phyloP scores from a whole-genome alignment of 2,329 filamentous ascomycete species.

The Sporothrix phasma region DNA sequence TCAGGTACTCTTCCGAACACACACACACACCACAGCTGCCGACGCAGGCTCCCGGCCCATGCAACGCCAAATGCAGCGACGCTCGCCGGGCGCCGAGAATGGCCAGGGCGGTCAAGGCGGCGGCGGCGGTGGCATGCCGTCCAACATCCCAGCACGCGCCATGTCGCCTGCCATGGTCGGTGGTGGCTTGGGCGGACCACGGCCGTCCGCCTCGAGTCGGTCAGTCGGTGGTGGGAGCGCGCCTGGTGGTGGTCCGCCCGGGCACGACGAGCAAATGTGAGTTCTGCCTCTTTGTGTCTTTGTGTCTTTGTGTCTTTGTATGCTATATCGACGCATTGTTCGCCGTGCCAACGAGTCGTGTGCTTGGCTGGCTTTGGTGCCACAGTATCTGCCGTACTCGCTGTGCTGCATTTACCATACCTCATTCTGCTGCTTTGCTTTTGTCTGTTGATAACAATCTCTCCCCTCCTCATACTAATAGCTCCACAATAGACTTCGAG shows the following conservation, averaged over 20 bases:
- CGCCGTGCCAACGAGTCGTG: background rate
- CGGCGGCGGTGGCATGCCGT: conserved; percentile 30
- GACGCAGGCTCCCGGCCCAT: conserved; percentile 44
- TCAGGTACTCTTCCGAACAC: no score
- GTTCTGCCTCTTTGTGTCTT: conserved; percentile 26
- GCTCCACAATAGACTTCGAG: conserved; percentile 33
- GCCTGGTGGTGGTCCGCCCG: conserved; percentile 26
- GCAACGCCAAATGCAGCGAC: conserved; percentile 48
- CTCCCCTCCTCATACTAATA: conserved; percentile 10
- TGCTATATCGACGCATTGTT: conserved; percentile 11
- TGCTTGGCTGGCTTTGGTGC: background rate
- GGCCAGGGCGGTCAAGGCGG: conserved; percentile 46
- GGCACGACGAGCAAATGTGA: conserved; percentile 49
- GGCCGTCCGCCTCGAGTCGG: conserved; percentile 55
- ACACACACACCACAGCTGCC: background rate
- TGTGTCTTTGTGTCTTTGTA: background rate
- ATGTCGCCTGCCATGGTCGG: conserved; percentile 49
- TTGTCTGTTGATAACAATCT: background rate
- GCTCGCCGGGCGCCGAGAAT: conserved; percentile 53
- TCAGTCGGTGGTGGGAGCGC: conserved; percentile 29
- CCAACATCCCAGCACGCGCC: conserved; percentile 42
- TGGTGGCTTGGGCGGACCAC: conserved; percentile 37
- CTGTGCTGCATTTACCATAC: background rate
- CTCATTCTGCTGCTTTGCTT: background rate
- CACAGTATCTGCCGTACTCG: conserved; percentile 4